Evolutionary conservation across 805 yeast genomes (phyloP).

Genomic region (Starmerella floris): DNA sequence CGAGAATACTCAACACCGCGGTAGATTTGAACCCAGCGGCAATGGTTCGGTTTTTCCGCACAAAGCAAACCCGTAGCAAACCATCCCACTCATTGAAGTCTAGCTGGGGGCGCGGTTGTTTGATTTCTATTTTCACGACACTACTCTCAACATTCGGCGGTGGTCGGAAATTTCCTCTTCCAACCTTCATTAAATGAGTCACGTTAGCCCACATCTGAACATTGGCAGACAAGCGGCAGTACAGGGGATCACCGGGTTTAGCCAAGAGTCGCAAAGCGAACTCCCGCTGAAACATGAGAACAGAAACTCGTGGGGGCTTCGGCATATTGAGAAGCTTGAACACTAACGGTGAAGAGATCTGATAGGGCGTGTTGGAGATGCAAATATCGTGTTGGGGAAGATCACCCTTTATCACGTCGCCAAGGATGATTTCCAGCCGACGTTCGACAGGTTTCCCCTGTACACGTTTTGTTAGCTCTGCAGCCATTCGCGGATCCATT

Average conservation of each 20-base stretch:
- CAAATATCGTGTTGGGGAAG: slow-evolving; percentile 91
- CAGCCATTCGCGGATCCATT: slow-evolving; percentile 99
- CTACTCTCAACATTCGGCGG: slow-evolving; percentile 98
- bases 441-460: slow-evolving; percentile 92
- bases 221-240: slow-evolving; percentile 87
- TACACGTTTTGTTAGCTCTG: slow-evolving; percentile 91
- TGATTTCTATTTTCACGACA: slow-evolving; percentile 86
- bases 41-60: slow-evolving; percentile 82
- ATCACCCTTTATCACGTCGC: slow-evolving; percentile 93
- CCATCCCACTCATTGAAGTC: slow-evolving; percentile 98
- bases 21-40: slow-evolving; percentile 82
- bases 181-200: slow-evolving; percentile 96
- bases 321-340: slow-evolving; percentile 85
- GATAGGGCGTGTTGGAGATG: slow-evolving; percentile 94
- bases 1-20: slow-evolving; percentile 67
- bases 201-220: slow-evolving; percentile 99
- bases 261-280: slow-evolving; percentile 89
- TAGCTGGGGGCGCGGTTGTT: slow-evolving; percentile 83
- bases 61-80: slow-evolving; percentile 75
- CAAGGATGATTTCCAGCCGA: slow-evolving; percentile 79
- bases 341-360: slow-evolving; percentile 90
- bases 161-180: slow-evolving; percentile 90
- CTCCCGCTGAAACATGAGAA: slow-evolving; percentile 95
- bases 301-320: slow-evolving; percentile 84
- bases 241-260: slow-evolving; percentile 88